Base-by-base conservation (phyloP, 2,329 filamentous ascomycete genomes). In the Penicillium sp. region DNA sequence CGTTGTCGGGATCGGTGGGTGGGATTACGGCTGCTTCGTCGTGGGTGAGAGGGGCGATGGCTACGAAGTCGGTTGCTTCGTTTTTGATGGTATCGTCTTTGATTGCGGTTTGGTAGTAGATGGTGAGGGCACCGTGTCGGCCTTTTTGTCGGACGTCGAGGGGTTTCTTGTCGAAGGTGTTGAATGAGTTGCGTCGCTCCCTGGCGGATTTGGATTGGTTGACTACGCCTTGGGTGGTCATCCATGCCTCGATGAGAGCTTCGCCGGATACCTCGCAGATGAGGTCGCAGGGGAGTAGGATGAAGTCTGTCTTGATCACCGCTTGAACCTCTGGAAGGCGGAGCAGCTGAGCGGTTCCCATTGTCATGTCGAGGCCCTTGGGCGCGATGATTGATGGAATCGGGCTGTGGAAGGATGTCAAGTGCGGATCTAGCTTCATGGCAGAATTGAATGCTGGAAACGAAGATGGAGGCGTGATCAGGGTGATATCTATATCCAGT, bases 271-370 rank as follows among this genome's bases (percentile, higher is more conserved):
- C 5, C 3, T 38, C 44, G 11, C 50, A 53, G n/a, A 53, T 38
- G 4, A 53, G 10, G 8, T 53, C 44, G 4, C 50, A 53, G 5
- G 93, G 92, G 3, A 97, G 79, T 4, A 97, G 84, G 18, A 96
- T 77, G 66, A 97, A 97, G 73, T 97, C 91, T 7, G 85, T 84
- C 47, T 83, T 90, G 62, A 97, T 84, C 5, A 85, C 80, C 16
- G 81, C 79, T 67, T 88, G 86, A 41, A 97, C 85, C 69, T 96
- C 89, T 1, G 89, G 88, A 10, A 96, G 80, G 6, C 92, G 85
- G 47, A 97, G 82, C 21, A 97, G 85, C 65, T 96, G 88, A 5
- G 90, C 92, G 6, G 93, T 97, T 48, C 91, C 91, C 0, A 88
- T 95, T 57, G 90, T 93, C 66, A 92, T 86, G 45, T 89, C 86